These are phyloP conservation scores for Nepenthes gracilis DNA, from an alignment of 148 eudicot genomes.

Conservation along the genomic window DNA sequence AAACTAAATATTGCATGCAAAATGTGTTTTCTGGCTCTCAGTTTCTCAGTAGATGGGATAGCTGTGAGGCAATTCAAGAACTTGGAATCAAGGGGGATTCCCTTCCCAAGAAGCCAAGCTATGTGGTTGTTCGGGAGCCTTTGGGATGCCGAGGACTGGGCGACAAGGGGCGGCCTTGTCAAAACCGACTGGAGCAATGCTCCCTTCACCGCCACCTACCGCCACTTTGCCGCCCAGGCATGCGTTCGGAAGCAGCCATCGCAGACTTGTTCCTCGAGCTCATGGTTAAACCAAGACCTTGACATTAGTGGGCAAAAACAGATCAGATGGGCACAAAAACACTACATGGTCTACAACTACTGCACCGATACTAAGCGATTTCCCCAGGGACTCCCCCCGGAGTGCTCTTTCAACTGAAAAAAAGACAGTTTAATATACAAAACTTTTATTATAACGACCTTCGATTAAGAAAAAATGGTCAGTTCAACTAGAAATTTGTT, in stretches of 20 bases:
- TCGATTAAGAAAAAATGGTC: too few relatives aligned
- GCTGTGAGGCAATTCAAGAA: not conserved
- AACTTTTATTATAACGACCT: too few relatives aligned
- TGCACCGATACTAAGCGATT: conserved; percentile 16
- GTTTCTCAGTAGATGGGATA: conserved; percentile 3
- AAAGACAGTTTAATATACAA: too few relatives aligned
- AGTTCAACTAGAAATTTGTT: too few relatives aligned
- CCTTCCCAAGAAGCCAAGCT: conserved; percentile 16
- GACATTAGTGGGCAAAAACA: conserved; percentile 2
- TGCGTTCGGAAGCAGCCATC: conserved; percentile 4
- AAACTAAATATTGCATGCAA: not conserved
- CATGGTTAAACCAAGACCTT: conserved; percentile 14
- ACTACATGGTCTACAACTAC: conserved; percentile 23
- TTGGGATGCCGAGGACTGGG: conserved; percentile 29
- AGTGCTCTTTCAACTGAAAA: conserved; percentile 7
- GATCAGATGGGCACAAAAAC: conserved; percentile 13
- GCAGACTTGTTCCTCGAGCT: not conserved
- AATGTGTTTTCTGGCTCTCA: not conserved
- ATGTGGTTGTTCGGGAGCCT: conserved; percentile 14
- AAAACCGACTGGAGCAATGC: conserved; percentile 21
- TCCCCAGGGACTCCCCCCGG: conserved; percentile 17
- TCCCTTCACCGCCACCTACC: conserved; percentile 18
- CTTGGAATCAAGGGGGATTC: conserved; percentile 5
- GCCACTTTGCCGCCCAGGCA: conserved; percentile 13
- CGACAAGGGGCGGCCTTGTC: conserved; percentile 15